Percentiles rank a stretch among this genome's conserved stretches.
Conservation (phyloP, 2,329 filamentous ascomycete genomes). For the Sporothrix luriei region DNA sequence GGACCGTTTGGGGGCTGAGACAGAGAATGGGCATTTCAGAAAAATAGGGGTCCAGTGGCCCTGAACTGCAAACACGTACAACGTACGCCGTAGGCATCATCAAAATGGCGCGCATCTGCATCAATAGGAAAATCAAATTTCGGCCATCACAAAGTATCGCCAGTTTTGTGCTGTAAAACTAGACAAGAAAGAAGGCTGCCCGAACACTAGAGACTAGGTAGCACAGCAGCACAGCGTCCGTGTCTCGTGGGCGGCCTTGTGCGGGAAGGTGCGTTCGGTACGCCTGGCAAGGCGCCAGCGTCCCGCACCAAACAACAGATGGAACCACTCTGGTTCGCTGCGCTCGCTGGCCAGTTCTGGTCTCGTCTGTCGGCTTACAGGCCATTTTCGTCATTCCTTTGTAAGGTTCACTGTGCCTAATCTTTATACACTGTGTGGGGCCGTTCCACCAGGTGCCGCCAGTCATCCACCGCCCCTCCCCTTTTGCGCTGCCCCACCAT, state of each 20-base stretch:
- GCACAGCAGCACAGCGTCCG: too few species aligned
- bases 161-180: too few species aligned
- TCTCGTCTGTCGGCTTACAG: too few species aligned
- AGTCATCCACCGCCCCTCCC: constrained; percentile 27
- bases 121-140: neutral
- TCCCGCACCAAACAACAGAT: neutral
- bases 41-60: constrained; percentile 16
- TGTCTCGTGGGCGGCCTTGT: neutral
- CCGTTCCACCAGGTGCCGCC: neutral
- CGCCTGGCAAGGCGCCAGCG: constrained; percentile 18
- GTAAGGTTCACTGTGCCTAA: neutral
- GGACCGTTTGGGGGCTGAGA: constrained; percentile 11
- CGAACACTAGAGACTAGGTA: too few species aligned
- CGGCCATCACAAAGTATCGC: neutral
- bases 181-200: neutral
- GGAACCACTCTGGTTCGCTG: too few species aligned
- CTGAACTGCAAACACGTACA: neutral
- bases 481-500: constrained; percentile 31
- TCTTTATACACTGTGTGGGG: constrained; percentile 22
- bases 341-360: neutral
- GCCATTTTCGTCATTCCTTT: too few species aligned
- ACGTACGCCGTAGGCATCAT: neutral
- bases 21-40: constrained; percentile 8
- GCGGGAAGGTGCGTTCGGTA: neutral
- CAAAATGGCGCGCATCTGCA: neutral